These are phyloP conservation scores for Biancaea sappan DNA, from an alignment of 306 rosid species.

Conservation along the genomic window DNA sequence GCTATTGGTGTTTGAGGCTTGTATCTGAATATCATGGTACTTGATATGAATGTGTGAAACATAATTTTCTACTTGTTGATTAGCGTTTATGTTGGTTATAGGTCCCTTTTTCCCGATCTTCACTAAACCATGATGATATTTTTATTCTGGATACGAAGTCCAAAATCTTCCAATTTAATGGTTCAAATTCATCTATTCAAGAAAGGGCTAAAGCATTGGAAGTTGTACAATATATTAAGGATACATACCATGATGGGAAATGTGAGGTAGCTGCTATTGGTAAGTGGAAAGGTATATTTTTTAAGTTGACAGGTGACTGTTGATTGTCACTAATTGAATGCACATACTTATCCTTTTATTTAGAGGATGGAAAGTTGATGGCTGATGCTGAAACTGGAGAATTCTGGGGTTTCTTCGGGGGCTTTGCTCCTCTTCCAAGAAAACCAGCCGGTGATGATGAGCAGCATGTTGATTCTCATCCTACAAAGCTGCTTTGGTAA, in stretches of 20 bases:
- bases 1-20: conserved; percentile 33
- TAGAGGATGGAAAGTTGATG: conserved; percentile 96
- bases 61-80: conserved; percentile 29
- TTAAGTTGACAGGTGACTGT: conserved; percentile 24
- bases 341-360: conserved; percentile 29
- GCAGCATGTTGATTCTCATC: conserved; percentile 53
- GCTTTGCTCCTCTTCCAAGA: conserved; percentile 94
- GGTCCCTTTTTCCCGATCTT: conserved; percentile 86
- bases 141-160: conserved; percentile 82
- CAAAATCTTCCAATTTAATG: conserved; percentile 89
- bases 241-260: conserved; percentile 87
- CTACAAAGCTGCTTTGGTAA: conserved; percentile 73
- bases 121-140: conserved; percentile 91
- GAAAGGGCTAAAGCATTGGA: conserved; percentile 96
- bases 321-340: conserved; percentile 34
- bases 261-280: conserved; percentile 94
- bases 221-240: conserved; percentile 89
- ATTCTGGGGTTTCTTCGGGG: conserved; percentile 96
- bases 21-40: not conserved
- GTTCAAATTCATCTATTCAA: conserved; percentile 91
- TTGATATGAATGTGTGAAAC: not conserved
- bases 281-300: conserved; percentile 48
- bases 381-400: conserved; percentile 95
- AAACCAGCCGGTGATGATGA: conserved; percentile 69
- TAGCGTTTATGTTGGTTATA: conserved; percentile 39